Conservation (phyloP, 2,329 filamentous ascomycete species). For the Trichoderma sp. region DNA sequence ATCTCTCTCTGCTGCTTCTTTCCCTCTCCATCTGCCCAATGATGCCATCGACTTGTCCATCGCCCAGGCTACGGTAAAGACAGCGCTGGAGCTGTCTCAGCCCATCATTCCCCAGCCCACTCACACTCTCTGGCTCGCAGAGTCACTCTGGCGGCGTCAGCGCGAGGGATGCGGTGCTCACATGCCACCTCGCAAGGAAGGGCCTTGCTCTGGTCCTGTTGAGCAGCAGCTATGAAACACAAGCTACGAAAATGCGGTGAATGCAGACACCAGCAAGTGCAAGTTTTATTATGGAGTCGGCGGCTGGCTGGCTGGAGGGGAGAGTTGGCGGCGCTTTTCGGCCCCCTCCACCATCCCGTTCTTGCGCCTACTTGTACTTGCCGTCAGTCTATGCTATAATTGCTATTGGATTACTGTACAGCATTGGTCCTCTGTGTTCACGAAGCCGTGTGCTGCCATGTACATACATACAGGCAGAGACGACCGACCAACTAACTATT, state of each 20-base stretch:
- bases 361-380: neutral
- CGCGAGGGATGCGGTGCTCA: slow-evolving; percentile 26
- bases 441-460: neutral
- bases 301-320: neutral
- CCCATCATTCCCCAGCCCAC: slow-evolving; percentile 29
- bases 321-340: slow-evolving; percentile 14
- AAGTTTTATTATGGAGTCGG: slow-evolving; percentile 3
- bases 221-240: slow-evolving; percentile 8
- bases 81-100: slow-evolving; percentile 7
- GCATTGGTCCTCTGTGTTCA: neutral
- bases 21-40: slow-evolving; percentile 10
- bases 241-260: slow-evolving; percentile 28
- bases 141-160: slow-evolving; percentile 21
- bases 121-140: slow-evolving; percentile 17
- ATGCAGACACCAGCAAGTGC: slow-evolving; percentile 15
- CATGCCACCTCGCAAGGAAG: slow-evolving; percentile 27
- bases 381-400: neutral
- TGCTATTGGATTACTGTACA: too few relatives aligned
- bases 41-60: slow-evolving; percentile 1
- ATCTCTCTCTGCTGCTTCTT: neutral
- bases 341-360: slow-evolving; percentile 8
- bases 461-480: neutral
- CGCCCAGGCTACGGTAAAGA: slow-evolving; percentile 18
- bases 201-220: slow-evolving; percentile 19
- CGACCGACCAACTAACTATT: neutral